phyloP scores from a whole-genome alignment of 257 asterid genomes.

The Cynanchum wilfordii region DNA sequence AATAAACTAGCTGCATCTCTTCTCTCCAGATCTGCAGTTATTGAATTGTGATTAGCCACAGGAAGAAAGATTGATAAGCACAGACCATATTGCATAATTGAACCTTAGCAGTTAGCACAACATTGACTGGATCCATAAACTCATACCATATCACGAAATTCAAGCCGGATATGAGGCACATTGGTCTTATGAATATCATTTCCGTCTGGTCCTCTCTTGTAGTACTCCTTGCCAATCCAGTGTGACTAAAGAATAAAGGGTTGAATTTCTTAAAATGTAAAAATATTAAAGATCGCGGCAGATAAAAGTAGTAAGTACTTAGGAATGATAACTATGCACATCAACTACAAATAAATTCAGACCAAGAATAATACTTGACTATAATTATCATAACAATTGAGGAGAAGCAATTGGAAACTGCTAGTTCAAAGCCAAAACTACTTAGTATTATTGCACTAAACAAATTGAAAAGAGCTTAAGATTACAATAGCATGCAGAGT shows the following conservation, averaged over 20 bases:
- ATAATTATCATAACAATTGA: neutral
- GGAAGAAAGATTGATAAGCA: neutral
- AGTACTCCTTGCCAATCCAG: slow-evolving; percentile 89
- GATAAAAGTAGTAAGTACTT: neutral
- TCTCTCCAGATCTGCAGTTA: slow-evolving; percentile 79
- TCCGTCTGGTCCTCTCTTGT: slow-evolving; percentile 84
- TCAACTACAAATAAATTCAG: neutral
- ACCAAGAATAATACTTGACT: neutral
- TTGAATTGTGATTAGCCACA: neutral
- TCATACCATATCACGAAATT: slow-evolving; percentile 84
- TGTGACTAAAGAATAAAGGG: slow-evolving; percentile 51
- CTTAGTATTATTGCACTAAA: neutral
- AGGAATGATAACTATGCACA: neutral
- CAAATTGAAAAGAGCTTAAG: neutral
- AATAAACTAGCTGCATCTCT: slow-evolving; percentile 84
- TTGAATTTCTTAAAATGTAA: neutral
- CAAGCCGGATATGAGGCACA: slow-evolving; percentile 92
- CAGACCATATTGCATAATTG: neutral
- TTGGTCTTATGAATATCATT: slow-evolving; percentile 92
- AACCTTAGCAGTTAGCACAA: neutral
- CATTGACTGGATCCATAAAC: neutral
- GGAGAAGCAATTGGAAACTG: neutral
- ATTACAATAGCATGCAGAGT: neutral
- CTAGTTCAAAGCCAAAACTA: neutral
- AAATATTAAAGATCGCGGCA: neutral